Conservation (phyloP, 306 rosid species). For the Arachis hypogaea region DNA sequence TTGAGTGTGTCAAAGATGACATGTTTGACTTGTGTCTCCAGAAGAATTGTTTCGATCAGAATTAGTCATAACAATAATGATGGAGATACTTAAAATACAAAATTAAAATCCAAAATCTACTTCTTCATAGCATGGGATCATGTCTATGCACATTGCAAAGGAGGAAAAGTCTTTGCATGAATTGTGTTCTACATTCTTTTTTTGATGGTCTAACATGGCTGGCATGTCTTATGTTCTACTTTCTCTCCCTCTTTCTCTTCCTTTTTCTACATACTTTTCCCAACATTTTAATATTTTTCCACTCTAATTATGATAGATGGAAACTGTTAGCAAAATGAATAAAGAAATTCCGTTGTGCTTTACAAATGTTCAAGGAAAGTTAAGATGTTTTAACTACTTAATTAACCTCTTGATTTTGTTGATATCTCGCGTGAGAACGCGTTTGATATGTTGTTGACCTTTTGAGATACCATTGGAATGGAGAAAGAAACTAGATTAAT, state of each 20-base stretch:
- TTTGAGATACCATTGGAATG: background rate
- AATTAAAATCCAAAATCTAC: background rate
- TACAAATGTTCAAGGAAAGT: conserved; percentile 28
- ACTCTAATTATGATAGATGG: conserved; percentile 6
- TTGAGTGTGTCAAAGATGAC: no score
- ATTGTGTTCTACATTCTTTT: conserved; percentile 10
- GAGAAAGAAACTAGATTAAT: no score
- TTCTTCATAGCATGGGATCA: background rate
- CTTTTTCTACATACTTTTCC: conserved; percentile 8
- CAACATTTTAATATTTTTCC: conserved; percentile 8
- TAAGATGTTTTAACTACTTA: conserved; percentile 1
- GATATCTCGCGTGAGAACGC: background rate
- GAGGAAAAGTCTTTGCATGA: conserved; percentile 24
- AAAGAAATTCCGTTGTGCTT: conserved; percentile 16
- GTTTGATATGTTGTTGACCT: background rate
- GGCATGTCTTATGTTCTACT: background rate
- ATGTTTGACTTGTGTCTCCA: no score
- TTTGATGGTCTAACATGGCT: conserved; percentile 30
- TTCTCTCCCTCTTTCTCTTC: background rate
- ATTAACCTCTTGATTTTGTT: background rate
- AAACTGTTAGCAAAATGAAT: conserved; percentile 16
- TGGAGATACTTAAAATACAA: no score
- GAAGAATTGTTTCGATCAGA: no score
- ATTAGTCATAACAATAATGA: no score
- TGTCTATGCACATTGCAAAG: conserved; percentile 35